Percentiles rank a stretch among this genome's conserved stretches.
Evolutionary conservation across 2,329 filamentous ascomycete species (phyloP).

Genomic region (Plenodomus lindquistii): DNA sequence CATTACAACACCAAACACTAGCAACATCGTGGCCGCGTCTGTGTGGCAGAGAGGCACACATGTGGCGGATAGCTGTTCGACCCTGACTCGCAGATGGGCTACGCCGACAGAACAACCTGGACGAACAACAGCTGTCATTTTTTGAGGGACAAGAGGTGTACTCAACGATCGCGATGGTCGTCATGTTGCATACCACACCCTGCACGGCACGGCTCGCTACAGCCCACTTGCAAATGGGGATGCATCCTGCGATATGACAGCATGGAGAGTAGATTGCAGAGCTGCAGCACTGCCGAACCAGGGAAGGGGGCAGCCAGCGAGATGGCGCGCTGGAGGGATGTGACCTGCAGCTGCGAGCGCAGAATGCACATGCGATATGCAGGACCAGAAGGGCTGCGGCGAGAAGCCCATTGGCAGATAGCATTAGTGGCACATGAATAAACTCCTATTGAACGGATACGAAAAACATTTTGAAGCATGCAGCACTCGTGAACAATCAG

Average conservation of each 20-base stretch:
- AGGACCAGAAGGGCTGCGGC: conserved; percentile 17
- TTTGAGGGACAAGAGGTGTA: conserved; percentile 13
- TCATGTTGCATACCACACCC: conserved; percentile 7
- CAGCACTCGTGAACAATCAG: conserved; percentile 16
- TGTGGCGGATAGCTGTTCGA: conserved; percentile 24
- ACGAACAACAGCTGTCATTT: conserved; percentile 10
- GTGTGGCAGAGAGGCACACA: conserved; percentile 13
- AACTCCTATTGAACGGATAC: conserved; percentile 13
- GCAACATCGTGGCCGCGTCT: conserved; percentile 15
- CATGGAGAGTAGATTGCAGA: conserved; percentile 6
- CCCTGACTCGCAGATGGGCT: conserved; percentile 7
- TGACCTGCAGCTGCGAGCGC: neutral
- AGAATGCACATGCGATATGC: conserved; percentile 16
- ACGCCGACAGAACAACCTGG: neutral
- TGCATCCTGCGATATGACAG: conserved; percentile 12
- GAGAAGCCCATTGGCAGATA: conserved; percentile 1
- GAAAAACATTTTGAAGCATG: no score
- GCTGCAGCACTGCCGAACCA: conserved; percentile 8
- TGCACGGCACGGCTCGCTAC: conserved; percentile 21
- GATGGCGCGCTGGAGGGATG: neutral
- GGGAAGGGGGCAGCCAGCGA: neutral
- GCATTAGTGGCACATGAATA: conserved; percentile 14
- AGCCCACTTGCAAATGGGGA: conserved; percentile 24
- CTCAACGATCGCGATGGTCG: conserved; percentile 15
- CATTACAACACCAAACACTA: conserved; percentile 1